Evolutionary conservation across 2,329 filamentous ascomycete genomes (phyloP), one percentile per base, ranked within the genome.

Genomic region (Coniochaeta ligniaria): DNA sequence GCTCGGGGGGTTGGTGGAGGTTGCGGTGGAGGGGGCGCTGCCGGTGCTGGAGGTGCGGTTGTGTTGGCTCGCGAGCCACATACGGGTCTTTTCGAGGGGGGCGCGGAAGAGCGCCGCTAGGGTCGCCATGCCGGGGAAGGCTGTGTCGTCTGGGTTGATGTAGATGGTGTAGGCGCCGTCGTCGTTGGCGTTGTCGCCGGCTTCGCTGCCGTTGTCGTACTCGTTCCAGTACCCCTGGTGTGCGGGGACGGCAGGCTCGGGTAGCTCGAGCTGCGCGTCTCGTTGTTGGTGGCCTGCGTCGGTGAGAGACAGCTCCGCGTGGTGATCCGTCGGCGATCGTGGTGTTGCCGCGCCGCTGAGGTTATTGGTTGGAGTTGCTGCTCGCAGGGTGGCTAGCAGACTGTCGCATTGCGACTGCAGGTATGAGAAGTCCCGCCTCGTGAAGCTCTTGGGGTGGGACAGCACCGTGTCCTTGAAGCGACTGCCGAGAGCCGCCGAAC

Each of bases 141-240:
- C 76, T 20, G 74, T 69, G 11, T 81, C 77, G 1, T 83, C 83
- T 0, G 90, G 90, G 69, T 93, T 83, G 62, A 94, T 78, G 67
- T 91, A 92, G 65, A 95, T 87, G 52, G 85, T 81, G 71, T 92
- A 95, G 33, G 81, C 82, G 38, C 83, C 81, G 50, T 68, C 66
- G 14, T 17, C 60, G 31, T 63, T 52, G 43, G 57, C 55, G 6
- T 85, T 80, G 2, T 81, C 85, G 57, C 80, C 83, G 2, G 74
- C 76, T 60, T 92, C 89, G 70, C 91, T 92, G 9, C 89, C 90
- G 70, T 93, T 77, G 66, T 96, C 91, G 72, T 94, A 95, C 72
- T 96, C 91, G 72, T 91, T 94, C 91, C 91, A 96, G 70, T 94
- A 95, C 54, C 78, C 76, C 17, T 71, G 66, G 58, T 61, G 67